Percentiles rank a stretch among this genome's conserved stretches.
These are phyloP conservation scores for Camellia japonica DNA, from an alignment of 148 eudicot species.

Conservation along the genomic window DNA sequence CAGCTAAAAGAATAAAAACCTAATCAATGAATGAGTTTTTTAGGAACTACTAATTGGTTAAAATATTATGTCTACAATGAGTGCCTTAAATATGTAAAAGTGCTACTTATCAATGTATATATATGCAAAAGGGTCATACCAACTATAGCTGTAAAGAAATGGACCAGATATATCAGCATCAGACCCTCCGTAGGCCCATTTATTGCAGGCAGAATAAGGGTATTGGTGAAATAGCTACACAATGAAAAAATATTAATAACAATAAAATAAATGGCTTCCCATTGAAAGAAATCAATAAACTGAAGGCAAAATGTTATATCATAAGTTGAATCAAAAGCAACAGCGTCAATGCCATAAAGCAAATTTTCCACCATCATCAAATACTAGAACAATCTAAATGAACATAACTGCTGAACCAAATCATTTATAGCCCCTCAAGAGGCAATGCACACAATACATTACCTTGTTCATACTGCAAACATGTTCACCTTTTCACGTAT, in stretches of 20 bases:
- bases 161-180: constrained; percentile 73
- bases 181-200: constrained; percentile 99
- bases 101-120: too few relatives aligned
- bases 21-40: not conserved
- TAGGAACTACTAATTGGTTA: not conserved
- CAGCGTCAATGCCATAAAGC: constrained; percentile 1
- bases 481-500: not conserved
- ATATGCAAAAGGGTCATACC: constrained; percentile 43
- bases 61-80: not conserved
- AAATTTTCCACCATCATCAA: not conserved
- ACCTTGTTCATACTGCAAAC: not conserved
- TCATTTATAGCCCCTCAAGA: not conserved
- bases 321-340: constrained; percentile 5
- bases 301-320: not conserved
- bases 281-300: not conserved
- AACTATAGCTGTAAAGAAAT: constrained; percentile 82
- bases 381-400: not conserved
- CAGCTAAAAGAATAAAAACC: not conserved
- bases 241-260: not conserved
- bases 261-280: not conserved
- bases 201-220: constrained; percentile 82
- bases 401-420: not conserved
- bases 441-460: constrained; percentile 1
- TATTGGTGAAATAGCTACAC: constrained; percentile 91
- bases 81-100: not conserved